Conservation (phyloP, 164 flowering plant genomes). For the Magnolia sinica region DNA sequence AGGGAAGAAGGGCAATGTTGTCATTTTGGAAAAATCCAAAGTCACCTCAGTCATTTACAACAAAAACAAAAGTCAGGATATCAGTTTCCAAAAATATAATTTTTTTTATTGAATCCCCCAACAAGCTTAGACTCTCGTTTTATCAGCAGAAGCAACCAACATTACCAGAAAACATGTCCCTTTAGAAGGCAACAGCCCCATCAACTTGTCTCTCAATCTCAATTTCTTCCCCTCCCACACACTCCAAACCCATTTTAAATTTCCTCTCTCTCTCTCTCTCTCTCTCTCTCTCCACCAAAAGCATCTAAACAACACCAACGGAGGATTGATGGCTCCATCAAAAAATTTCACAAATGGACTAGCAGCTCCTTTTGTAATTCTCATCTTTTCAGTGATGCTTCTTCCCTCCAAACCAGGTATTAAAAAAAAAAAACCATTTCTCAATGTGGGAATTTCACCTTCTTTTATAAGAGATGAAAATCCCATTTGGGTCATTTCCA, state of each 20-base stretch:
- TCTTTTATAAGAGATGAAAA: constrained; percentile 6
- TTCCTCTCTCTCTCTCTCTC: not conserved
- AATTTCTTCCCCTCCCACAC: not conserved
- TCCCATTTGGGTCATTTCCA: constrained; percentile 11
- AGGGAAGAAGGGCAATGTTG: not conserved
- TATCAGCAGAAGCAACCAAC: constrained; percentile 13
- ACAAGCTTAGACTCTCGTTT: constrained; percentile 7
- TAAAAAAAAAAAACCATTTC: not conserved
- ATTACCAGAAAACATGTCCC: constrained; percentile 27
- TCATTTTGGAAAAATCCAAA: not conserved
- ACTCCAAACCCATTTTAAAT: not conserved
- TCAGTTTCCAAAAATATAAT: constrained; percentile 22
- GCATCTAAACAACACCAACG: not conserved
- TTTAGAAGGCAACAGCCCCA: constrained; percentile 15
- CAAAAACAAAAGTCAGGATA: constrained; percentile 12
- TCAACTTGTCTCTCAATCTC: constrained; percentile 18
- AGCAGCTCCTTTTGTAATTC: constrained; percentile 16
- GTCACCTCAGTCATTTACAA: constrained; percentile 15
- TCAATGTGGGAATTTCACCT: not conserved
- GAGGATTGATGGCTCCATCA: constrained; percentile 30
- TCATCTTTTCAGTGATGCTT: constrained; percentile 28
- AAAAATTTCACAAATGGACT: constrained; percentile 16
- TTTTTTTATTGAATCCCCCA: not conserved
- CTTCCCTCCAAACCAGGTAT: constrained; percentile 36
- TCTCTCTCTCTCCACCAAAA: not conserved